Evolutionary conservation across 257 asterid species (phyloP), one percentile per base, ranked within the genome.

Genomic region (Plantago major): DNA sequence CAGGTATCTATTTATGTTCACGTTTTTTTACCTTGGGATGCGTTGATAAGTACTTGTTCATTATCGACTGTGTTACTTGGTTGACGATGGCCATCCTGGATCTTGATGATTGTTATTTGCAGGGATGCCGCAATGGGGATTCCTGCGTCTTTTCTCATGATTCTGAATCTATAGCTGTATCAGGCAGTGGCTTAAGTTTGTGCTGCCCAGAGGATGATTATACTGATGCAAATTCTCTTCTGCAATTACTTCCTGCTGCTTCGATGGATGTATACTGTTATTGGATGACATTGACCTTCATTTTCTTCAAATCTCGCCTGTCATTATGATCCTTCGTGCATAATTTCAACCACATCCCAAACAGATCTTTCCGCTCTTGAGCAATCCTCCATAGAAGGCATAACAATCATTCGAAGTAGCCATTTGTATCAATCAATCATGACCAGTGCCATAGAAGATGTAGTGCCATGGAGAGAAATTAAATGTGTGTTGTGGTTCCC

Each of bases 41-140:
- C 6, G 8, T 33, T 7, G 8, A 33, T 33, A 33, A 33, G 40
- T 4, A 33, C 40, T 33, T 33, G 40, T 33, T 33, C 40, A 33
- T 33, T 2, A 33, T 4, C 8, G 40, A 33, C 6, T 5, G 40
- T 33, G 40, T 33, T 33, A 33, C 6, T 33, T 33, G 40, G 40
- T 33, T 7, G 8, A 33, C 8, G 6, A 33, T 33, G 8, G 40
- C 11, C 11, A 22, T 40, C 18, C 37, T 42, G 2, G 16, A 46
- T 2, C 9, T 48, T 48, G 18, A 14, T n/a, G 9, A 12, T 48
- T 11, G 6, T 10, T 73, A 9, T 76, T 30, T 74, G 73, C 83
- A 93, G 99, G 99, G 99, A 55, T 93, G 97, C 70, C 93, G 95
- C 42, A 71, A 78, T 60, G 99, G 95, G 68, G 88, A 80, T 44